Percentiles rank a stretch among this genome's conserved stretches.
Evolutionary conservation across 345 rosid species (phyloP).

Genomic region (Brassica incana): DNA sequence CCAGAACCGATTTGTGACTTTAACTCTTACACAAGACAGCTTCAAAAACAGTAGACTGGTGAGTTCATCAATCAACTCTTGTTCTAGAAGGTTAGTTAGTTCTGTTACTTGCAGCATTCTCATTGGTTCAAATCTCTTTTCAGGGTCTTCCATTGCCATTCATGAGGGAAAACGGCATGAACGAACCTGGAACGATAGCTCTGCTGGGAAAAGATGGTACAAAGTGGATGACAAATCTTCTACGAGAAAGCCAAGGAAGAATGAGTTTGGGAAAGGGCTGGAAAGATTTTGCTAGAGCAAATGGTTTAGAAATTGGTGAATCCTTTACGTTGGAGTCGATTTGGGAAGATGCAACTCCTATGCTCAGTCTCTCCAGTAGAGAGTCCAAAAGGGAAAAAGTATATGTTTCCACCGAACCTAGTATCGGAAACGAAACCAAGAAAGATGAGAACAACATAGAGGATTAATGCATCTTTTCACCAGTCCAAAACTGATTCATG

Average conservation of each 20-base stretch:
- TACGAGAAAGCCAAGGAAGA: neutral
- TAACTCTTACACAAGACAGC: slow-evolving; percentile 14
- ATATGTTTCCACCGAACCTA: neutral
- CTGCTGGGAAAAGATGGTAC: slow-evolving; percentile 19
- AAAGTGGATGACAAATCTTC: neutral
- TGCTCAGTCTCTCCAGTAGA: neutral
- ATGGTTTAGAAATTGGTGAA: neutral
- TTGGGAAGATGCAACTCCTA: slow-evolving; percentile 12
- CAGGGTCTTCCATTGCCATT: slow-evolving; percentile 11
- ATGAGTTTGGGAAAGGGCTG: slow-evolving; percentile 12
- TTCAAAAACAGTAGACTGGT: neutral
- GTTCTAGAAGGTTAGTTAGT: neutral
- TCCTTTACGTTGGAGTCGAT: slow-evolving; percentile 16
- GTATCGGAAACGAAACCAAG: neutral
- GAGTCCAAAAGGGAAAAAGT: neutral
- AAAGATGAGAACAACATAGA: neutral
- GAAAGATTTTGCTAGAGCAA: neutral
- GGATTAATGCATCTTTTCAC: neutral
- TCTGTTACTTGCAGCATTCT: neutral
- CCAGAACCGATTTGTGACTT: neutral
- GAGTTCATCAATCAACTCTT: slow-evolving; percentile 7
- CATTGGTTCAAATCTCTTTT: neutral
- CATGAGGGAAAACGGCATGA: slow-evolving; percentile 12
- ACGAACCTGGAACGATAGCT: slow-evolving; percentile 10
- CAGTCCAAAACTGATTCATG: slow-evolving; percentile 2